Conservation (phyloP, 2,329 filamentous ascomycete species). For the Exophiala mesophila region DNA sequence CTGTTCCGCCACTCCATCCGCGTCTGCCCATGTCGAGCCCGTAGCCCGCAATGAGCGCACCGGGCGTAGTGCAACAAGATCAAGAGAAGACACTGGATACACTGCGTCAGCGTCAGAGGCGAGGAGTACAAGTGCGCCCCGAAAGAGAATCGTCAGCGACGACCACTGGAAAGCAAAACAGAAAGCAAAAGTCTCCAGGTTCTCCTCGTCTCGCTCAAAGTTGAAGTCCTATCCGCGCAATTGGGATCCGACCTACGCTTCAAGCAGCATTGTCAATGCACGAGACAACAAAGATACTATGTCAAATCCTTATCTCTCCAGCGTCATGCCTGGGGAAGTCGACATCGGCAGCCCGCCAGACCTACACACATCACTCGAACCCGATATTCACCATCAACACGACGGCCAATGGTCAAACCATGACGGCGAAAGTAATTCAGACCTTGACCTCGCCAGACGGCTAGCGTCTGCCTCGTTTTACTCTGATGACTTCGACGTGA, state of each 20-base stretch:
- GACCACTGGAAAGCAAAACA: conserved; percentile 66
- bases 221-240: conserved; percentile 22
- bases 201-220: conserved; percentile 1
- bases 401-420: neutral
- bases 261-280: conserved; percentile 15
- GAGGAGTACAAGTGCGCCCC: conserved; percentile 60
- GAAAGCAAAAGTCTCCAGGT: conserved; percentile 6
- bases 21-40: conserved; percentile 10
- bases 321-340: neutral
- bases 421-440: conserved; percentile 9
- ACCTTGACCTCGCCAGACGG: conserved; percentile 11
- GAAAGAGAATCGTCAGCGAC: conserved; percentile 90
- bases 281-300: neutral
- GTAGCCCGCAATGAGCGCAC: conserved; percentile 11
- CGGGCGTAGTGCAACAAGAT: conserved; percentile 12
- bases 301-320: neutral
- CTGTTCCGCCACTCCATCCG: conserved; percentile 18
- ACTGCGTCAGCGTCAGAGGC: conserved; percentile 27
- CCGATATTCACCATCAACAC: neutral
- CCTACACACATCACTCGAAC: neutral
- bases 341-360: neutral
- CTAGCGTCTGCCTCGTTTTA: conserved; percentile 6
- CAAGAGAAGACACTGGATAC: conserved; percentile 15
- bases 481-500: conserved; percentile 7
- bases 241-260: conserved; percentile 21